Percentiles rank a stretch among this genome's conserved stretches.
phyloP scores from a whole-genome alignment of 2,329 filamentous ascomycete genomes.

The Tolypocladium guangdongense region DNA sequence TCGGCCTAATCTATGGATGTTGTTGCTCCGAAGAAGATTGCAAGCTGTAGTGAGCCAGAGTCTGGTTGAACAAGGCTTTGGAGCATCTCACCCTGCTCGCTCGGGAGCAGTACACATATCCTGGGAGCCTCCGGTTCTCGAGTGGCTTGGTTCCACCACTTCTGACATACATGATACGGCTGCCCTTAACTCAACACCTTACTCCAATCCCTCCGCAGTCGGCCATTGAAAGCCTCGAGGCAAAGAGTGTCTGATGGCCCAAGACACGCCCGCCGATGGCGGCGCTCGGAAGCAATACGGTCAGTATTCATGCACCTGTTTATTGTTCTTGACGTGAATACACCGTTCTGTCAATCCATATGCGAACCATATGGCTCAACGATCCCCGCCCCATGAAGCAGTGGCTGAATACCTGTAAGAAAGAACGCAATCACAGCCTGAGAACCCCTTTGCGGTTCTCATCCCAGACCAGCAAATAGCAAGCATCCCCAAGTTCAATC shows the following conservation, averaged over 20 bases:
- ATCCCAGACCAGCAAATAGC: constrained; percentile 85
- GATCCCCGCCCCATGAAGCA: constrained; percentile 10
- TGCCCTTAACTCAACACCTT: not conserved
- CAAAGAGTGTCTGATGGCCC: constrained; percentile 9
- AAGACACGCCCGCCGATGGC: constrained; percentile 9
- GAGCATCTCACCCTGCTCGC: not conserved
- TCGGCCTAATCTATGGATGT: not conserved
- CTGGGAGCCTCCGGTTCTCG: not conserved
- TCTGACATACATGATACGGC: too few relatives aligned
- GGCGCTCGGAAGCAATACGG: constrained; percentile 14
- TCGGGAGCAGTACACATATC: not conserved
- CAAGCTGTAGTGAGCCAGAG: not conserved
- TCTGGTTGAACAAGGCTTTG: too few relatives aligned
- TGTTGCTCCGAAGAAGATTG: too few relatives aligned
- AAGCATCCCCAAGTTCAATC: constrained; percentile 76
- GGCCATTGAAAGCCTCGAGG: not conserved
- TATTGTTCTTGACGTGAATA: not conserved
- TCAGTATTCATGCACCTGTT: constrained; percentile 10
- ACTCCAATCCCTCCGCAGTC: not conserved
- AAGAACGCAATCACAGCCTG: constrained; percentile 60
- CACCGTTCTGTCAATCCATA: not conserved
- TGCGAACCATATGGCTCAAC: not conserved
- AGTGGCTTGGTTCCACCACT: not conserved
- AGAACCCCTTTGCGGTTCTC: constrained; percentile 81
- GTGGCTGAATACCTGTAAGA: constrained; percentile 56